phyloP scores from a whole-genome alignment of 2,329 filamentous ascomycete genomes.

The Penicillium sp. region DNA sequence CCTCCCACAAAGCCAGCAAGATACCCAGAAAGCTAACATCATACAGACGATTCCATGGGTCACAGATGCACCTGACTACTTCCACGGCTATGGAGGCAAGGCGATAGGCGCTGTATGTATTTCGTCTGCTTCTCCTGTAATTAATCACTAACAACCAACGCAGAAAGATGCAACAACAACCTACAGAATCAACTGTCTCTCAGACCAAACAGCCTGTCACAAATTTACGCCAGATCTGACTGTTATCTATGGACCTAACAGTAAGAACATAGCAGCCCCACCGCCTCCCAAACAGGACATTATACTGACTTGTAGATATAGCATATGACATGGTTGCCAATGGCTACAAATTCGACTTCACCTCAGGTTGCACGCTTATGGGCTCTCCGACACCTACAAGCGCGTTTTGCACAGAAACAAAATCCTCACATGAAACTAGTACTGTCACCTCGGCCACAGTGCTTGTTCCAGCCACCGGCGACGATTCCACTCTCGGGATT shows the following conservation, averaged over 20 bases:
- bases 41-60: conserved; percentile 9
- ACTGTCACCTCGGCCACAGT: not conserved
- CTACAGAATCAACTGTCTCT: conserved; percentile 9
- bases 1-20: not conserved
- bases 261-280: not conserved
- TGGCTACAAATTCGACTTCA: conserved; percentile 3
- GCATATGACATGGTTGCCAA: conserved; percentile 5
- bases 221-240: conserved; percentile 8
- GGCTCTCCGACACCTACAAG: not conserved
- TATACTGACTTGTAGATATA: not conserved
- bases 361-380: conserved; percentile 1
- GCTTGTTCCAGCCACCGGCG: not conserved
- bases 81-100: conserved; percentile 9
- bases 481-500: not conserved
- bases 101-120: not conserved
- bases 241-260: not conserved
- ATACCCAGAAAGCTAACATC: not conserved
- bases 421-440: not conserved
- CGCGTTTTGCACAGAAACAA: conserved; percentile 2
- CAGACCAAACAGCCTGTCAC: not conserved
- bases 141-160: not conserved
- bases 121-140: not conserved
- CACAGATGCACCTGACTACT: conserved; percentile 5
- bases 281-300: not conserved
- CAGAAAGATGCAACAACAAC: conserved; percentile 2